phyloP scores from a whole-genome alignment of 768 basidiomycete genomes.

The Tricholomella constricta region DNA sequence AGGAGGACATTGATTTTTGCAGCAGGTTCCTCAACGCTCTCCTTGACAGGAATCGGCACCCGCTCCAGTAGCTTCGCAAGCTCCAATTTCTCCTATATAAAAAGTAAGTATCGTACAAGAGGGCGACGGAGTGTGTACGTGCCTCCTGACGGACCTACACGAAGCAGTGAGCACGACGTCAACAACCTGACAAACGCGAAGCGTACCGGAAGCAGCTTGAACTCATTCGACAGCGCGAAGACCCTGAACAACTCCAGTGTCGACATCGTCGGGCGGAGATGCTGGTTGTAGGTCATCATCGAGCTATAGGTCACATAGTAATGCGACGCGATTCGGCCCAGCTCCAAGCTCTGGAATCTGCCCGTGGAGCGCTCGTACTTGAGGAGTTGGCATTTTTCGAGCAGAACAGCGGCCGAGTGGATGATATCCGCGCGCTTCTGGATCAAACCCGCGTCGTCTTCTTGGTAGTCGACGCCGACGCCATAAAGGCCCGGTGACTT shows the following conservation, averaged over 20 bases:
- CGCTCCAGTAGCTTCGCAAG: slow-evolving; percentile 87
- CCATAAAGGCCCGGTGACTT: slow-evolving; percentile 85
- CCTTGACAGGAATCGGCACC: slow-evolving; percentile 97
- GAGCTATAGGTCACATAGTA: slow-evolving; percentile 95
- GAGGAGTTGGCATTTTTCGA: slow-evolving; percentile 93
- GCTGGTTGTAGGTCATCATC: slow-evolving; percentile 97
- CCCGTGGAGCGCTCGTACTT: slow-evolving; percentile 92
- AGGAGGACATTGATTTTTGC: slow-evolving; percentile 97
- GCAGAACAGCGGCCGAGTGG: slow-evolving; percentile 88
- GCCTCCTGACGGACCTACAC: slow-evolving; percentile 68
- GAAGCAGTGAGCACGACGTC: slow-evolving; percentile 4
- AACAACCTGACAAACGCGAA: slow-evolving; percentile 9
- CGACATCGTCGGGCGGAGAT: slow-evolving; percentile 84
- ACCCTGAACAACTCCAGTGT: slow-evolving; percentile 92
- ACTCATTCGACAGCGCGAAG: slow-evolving; percentile 94
- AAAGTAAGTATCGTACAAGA: neutral
- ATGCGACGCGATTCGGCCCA: slow-evolving; percentile 92
- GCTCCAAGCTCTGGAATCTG: slow-evolving; percentile 88
- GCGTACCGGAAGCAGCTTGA: slow-evolving; percentile 80
- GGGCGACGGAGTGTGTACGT: slow-evolving; percentile 19
- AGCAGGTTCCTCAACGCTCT: slow-evolving; percentile 92
- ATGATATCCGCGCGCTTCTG: slow-evolving; percentile 95
- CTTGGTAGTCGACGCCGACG: slow-evolving; percentile 87
- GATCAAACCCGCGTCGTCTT: slow-evolving; percentile 77
- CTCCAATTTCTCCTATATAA: slow-evolving; percentile 74